Base-by-base conservation (phyloP, 176 grass and related monocot genomes). In the Musa beccarii region DNA sequence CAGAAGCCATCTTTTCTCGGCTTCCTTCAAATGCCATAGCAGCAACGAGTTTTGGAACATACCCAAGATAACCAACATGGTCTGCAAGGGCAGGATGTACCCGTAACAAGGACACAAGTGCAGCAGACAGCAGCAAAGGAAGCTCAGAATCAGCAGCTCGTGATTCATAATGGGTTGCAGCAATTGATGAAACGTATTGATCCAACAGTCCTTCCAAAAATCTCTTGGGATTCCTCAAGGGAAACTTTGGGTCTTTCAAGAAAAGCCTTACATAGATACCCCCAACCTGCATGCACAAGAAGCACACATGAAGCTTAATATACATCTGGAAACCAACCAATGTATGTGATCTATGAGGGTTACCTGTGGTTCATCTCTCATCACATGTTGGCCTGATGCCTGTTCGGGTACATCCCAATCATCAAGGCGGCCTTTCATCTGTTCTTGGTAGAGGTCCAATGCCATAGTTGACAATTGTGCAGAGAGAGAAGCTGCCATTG, bases 361-460 rank as follows among this genome's bases (percentile, higher is more conserved):
- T 89, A 99, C 95, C 95, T 99, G 95, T 81, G 95, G 95, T 86
- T 99, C 94, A 77, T 98, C 95, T 84, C 93, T 99, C 90, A 99
- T 99, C 63, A 86, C 90, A 85, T 99, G 86, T 76, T 99, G 95
- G 13, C 90, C 85, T 71, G 95, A 89, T 84, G 95, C 71, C 81
- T 99, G 95, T 80, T 99, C 95, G 76, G 95, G 95, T 59, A 99
- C 80, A 87, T 99, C 95, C 95, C 95, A 99, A 83, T 99, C 95
- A 78, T 92, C 84, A 86, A 99, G 86, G 74, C 79, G 72, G 6
- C 95, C 95, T 87, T 99, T 99, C 75, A 94, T 89, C 84, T 99
- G 95, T 76, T 99, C 95, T 72, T 86, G 95, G 80, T 99, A 99
- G 73, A 99, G 95, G 57, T 99, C 95, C 68, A 82, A 80, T 52